These are phyloP conservation scores for Antrodiella citrinella DNA, from an alignment of 768 basidiomycete species.

Conservation along the genomic window DNA sequence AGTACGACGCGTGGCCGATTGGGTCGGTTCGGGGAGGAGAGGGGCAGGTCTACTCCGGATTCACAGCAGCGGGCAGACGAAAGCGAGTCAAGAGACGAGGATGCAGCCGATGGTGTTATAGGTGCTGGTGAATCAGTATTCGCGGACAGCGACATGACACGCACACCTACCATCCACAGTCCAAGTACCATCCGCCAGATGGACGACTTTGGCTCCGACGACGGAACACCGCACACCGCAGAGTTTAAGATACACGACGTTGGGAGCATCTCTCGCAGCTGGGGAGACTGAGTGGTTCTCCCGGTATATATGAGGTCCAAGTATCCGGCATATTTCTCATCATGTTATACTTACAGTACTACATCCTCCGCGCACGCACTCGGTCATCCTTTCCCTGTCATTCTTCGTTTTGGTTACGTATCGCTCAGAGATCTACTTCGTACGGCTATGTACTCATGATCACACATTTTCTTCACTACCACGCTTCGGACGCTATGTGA, in stretches of 20 bases:
- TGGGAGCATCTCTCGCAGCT: conserved; percentile 25
- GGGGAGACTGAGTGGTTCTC: conserved; percentile 19
- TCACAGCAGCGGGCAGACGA: not conserved
- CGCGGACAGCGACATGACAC: not conserved
- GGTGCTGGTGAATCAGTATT: not conserved
- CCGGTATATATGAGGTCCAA: not conserved
- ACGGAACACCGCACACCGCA: conserved; percentile 5
- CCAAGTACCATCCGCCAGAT: not conserved
- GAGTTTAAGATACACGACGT: conserved; percentile 23
- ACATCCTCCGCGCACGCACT: not conserved
- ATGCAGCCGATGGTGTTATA: not conserved
- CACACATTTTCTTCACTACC: not conserved
- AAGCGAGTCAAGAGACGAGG: not conserved
- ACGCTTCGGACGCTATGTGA: not conserved
- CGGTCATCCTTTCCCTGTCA: not conserved
- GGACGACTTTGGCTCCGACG: not conserved
- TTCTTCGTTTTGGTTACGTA: not conserved
- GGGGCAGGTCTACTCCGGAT: conserved; percentile 2
- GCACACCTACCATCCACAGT: not conserved
- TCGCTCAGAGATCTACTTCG: not conserved
- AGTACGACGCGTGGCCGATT: conserved; percentile 13
- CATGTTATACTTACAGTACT: not conserved
- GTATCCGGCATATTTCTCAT: not conserved
- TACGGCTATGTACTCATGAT: not conserved
- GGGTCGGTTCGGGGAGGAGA: conserved; percentile 10